Evolutionary conservation across 139 green algal species (phyloP), one percentile per base, ranked within the genome.

Genomic region (Ulvella scutata): DNA sequence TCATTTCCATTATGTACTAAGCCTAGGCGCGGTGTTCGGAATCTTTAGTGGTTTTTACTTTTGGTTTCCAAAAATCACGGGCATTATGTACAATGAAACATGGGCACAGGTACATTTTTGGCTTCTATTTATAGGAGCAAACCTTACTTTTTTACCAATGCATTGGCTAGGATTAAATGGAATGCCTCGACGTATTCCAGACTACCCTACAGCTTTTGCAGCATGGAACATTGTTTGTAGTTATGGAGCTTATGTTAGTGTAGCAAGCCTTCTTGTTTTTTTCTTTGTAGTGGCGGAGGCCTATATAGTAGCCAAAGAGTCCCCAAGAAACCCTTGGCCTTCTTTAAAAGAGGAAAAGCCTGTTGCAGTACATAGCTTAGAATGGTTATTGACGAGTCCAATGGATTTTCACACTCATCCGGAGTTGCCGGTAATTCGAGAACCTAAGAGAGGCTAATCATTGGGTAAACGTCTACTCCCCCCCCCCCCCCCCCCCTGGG

Each of bases 1-100:
- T 26, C 87, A 91, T 43, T 92, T 90, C 37, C 87, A 92, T 43
- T 92, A 92, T 78, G 86, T 90, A 43, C 75, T 88, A 60, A 86
- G 79, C 75, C 89, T 91, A 83, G 87, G 87, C 67, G 87, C 87
- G 26, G 81, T 90, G 26, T 90, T 88, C 81, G 84, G 79, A 72
- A 83, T 92, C 40, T 92, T 92, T 83, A 77, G 82, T 38, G 84
- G 74, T 38, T 83, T 88, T 72, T 92, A 92, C 33, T 90, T 87
- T 51, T 92, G 87, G 84, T 82, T 90, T 78, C 79, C 79, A 72
- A 87, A 89, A 86, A 88, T 89, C 38, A 84, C 78, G 75, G 87
- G 86, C 29, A 81, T 84, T 51, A 78, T 84, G 74, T 90, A 90
- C 75, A 79, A 82, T 73, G 86, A 91, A 80, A 82, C 75, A 33